These are phyloP conservation scores for Podila epicladia DNA, from an alignment of 192 early-diverging fungal genomes.

Conservation along the genomic window DNA sequence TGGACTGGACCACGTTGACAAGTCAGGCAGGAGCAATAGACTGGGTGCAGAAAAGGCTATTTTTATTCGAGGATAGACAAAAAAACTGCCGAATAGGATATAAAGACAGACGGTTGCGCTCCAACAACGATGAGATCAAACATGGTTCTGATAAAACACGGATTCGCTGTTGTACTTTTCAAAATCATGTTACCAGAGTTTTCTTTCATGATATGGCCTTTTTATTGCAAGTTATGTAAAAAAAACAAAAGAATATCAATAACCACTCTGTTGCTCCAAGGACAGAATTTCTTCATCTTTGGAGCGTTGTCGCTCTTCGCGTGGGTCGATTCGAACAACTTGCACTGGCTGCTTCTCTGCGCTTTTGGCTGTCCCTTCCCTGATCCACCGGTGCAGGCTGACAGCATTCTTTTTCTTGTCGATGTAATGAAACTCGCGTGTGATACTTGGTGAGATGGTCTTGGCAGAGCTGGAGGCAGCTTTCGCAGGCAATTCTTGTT, in stretches of 20 bases:
- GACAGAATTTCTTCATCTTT: too few relatives aligned
- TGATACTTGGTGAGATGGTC: background rate
- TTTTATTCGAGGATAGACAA: slow-evolving; percentile 52
- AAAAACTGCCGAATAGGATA: too few relatives aligned
- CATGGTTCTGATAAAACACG: background rate
- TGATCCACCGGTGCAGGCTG: slow-evolving; percentile 33
- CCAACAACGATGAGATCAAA: slow-evolving; percentile 2
- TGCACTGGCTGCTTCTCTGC: too few relatives aligned
- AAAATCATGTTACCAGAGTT: too few relatives aligned
- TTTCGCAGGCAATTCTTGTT: background rate
- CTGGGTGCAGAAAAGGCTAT: slow-evolving; percentile 51
- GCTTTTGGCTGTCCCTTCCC: background rate
- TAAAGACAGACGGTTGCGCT: too few relatives aligned
- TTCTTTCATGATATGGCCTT: too few relatives aligned
- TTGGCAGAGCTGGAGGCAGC: background rate
- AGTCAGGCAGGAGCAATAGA: slow-evolving; percentile 52
- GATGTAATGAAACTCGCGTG: slow-evolving; percentile 13
- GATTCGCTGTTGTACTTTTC: too few relatives aligned
- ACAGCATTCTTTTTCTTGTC: slow-evolving; percentile 11
- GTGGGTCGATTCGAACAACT: too few relatives aligned
- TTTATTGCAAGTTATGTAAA: too few relatives aligned
- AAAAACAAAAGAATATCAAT: too few relatives aligned
- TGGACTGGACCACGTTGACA: slow-evolving; percentile 65
- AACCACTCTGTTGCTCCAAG: too few relatives aligned
- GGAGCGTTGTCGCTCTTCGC: too few relatives aligned